Conservation (phyloP, 2,329 filamentous ascomycete species). For the Coniochaeta hoffmannii region DNA sequence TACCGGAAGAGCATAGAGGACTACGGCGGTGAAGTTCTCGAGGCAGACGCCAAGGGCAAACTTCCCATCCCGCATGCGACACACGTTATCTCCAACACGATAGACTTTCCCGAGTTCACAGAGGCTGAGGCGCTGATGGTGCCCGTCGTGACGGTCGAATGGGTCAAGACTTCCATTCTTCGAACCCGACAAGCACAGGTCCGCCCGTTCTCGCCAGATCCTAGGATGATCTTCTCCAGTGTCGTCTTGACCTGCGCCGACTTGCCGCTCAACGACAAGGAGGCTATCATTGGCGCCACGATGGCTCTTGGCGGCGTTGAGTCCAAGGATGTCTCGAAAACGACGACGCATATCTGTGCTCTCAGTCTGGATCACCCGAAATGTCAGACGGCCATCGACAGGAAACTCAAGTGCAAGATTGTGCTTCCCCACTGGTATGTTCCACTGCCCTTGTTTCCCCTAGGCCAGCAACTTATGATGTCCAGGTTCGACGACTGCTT, state of each 20-base stretch:
- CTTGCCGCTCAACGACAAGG: conserved; percentile 78
- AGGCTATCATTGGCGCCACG: conserved; percentile 85
- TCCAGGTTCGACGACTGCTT: conserved; percentile 91
- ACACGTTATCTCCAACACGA: conserved; percentile 61
- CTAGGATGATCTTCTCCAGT: conserved; percentile 80
- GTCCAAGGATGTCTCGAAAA: conserved; percentile 59
- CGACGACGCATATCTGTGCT: conserved; percentile 85
- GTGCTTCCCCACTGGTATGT: conserved; percentile 82
- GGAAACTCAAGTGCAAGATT: conserved; percentile 66
- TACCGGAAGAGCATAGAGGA: conserved; percentile 27
- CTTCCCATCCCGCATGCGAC: conserved; percentile 41
- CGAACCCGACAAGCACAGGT: conserved; percentile 68
- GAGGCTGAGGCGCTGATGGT: conserved; percentile 69
- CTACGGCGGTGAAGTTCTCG: conserved; percentile 43
- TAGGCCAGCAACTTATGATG: not conserved
- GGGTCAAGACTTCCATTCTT: conserved; percentile 66
- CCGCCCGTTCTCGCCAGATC: conserved; percentile 83
- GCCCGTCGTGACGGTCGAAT: conserved; percentile 74
- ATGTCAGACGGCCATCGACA: conserved; percentile 54
- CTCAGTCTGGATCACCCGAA: conserved; percentile 69
- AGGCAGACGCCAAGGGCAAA: conserved; percentile 39
- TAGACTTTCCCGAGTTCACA: conserved; percentile 86
- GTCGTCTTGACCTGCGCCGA: conserved; percentile 78
- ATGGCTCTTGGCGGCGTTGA: conserved; percentile 84
- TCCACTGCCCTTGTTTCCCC: not conserved